phyloP scores from a whole-genome alignment of 345 rosid genomes.

The Citropsis articulata region DNA sequence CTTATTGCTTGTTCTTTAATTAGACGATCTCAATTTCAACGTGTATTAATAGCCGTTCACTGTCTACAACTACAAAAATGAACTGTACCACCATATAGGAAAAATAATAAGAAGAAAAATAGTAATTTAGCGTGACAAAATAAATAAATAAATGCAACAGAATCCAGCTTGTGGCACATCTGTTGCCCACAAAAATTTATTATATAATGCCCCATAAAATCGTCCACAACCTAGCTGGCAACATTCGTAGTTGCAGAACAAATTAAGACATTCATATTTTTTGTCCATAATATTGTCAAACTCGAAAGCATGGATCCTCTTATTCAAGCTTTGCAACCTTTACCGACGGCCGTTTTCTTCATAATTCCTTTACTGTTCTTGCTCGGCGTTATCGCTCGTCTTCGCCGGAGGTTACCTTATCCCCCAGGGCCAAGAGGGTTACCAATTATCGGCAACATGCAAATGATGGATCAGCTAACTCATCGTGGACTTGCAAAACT shows the following conservation, averaged over 20 bases:
- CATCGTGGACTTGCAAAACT: conserved; percentile 82
- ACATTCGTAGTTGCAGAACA: conserved; percentile 23
- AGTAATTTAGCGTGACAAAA: neutral
- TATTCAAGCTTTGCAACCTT: conserved; percentile 26
- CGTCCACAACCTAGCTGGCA: conserved; percentile 27
- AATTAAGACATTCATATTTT: neutral
- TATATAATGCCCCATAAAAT: conserved; percentile 26
- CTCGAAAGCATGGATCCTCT: conserved; percentile 27
- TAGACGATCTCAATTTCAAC: neutral
- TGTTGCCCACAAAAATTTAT: neutral
- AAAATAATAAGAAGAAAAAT: neutral
- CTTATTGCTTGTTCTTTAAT: neutral
- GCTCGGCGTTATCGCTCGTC: conserved; percentile 30
- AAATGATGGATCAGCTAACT: conserved; percentile 86
- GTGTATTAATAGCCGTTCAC: no score
- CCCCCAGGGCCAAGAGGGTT: conserved; percentile 94
- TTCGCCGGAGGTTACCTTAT: conserved; percentile 43
- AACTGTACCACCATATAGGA: neutral
- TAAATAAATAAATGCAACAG: neutral
- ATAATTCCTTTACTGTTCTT: conserved; percentile 39
- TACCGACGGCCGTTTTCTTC: conserved; percentile 30
- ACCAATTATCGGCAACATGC: conserved; percentile 84
- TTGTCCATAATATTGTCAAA: no score
- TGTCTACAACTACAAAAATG: neutral
- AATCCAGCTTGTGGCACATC: neutral